Conservation (phyloP, 768 basidiomycete genomes). For the Naganishia onofrii region DNA sequence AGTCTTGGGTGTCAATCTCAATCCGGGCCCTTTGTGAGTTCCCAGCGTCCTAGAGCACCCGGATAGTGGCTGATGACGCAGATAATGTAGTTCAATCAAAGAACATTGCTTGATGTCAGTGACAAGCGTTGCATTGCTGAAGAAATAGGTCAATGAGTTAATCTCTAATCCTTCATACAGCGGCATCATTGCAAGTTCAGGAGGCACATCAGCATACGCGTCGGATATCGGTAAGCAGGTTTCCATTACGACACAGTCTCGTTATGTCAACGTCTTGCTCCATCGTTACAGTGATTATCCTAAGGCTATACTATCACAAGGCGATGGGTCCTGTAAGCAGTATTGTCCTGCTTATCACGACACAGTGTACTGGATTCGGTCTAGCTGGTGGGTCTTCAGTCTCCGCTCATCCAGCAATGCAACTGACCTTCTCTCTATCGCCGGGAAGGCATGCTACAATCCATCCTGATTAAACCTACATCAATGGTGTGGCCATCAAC, state of each 20-base stretch:
- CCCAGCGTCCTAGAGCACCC: no score
- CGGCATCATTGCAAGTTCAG: conserved; percentile 43
- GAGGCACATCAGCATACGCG: conserved; percentile 51
- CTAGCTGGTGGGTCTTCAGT: conserved; percentile 42
- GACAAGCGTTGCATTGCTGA: not conserved
- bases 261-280: not conserved
- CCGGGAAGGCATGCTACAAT: conserved; percentile 45
- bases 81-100: conserved; percentile 42
- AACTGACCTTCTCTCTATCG: not conserved
- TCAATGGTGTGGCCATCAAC: conserved; percentile 51
- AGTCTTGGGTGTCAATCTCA: conserved; percentile 39
- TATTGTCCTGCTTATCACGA: conserved; percentile 49
- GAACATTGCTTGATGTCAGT: conserved; percentile 50
- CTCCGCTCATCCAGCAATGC: not conserved
- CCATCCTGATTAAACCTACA: conserved; percentile 48
- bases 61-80: no score
- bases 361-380: conserved; percentile 53
- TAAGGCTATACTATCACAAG: conserved; percentile 51
- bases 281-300: conserved; percentile 42
- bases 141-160: not conserved
- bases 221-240: conserved; percentile 44
- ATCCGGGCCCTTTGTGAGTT: conserved; percentile 47
- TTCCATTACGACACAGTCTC: not conserved
- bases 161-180: not conserved
- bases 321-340: conserved; percentile 43